Conservation (phyloP, 2,329 filamentous ascomycete species). For the Aspergillus costaricaensis region DNA sequence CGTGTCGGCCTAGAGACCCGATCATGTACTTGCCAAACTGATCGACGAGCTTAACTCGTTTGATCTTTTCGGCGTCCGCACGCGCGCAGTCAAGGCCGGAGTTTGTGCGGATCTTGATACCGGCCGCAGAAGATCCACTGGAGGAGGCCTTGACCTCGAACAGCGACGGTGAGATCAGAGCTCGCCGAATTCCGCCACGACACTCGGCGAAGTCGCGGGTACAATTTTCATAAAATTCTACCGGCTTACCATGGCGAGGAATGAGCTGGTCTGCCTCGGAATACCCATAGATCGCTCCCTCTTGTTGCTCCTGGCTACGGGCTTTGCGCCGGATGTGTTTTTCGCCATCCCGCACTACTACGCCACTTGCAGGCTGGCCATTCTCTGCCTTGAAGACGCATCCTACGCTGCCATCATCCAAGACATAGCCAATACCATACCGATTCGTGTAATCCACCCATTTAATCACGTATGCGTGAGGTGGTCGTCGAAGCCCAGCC, state of each 20-base stretch:
- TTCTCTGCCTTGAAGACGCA: conserved; percentile 53
- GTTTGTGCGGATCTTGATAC: conserved; percentile 38
- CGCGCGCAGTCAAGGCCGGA: conserved; percentile 36
- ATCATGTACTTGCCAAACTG: conserved; percentile 57
- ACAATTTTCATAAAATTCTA: conserved; percentile 53
- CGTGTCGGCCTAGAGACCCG: conserved; percentile 47
- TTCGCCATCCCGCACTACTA: conserved; percentile 50
- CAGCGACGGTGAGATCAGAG: conserved; percentile 41
- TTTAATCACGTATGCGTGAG: conserved; percentile 52
- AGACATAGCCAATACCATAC: conserved; percentile 54
- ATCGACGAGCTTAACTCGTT: conserved; percentile 50
- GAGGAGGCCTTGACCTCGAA: conserved; percentile 42
- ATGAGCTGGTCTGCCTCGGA: conserved; percentile 48
- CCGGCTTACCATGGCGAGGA: conserved; percentile 42
- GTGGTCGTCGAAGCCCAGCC: conserved; percentile 30
- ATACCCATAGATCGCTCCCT: conserved; percentile 34
- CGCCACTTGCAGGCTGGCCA: conserved; percentile 45
- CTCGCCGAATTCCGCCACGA: conserved; percentile 42
- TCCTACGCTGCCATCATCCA: conserved; percentile 54
- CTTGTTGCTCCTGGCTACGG: conserved; percentile 38
- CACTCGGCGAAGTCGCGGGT: conserved; percentile 34
- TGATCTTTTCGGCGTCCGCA: conserved; percentile 50
- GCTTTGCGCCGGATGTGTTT: conserved; percentile 49
- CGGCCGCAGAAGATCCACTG: conserved; percentile 23
- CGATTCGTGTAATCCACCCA: conserved; percentile 57